These are phyloP conservation scores for Coffea canephora DNA, from an alignment of 257 asterid genomes.

Conservation along the genomic window DNA sequence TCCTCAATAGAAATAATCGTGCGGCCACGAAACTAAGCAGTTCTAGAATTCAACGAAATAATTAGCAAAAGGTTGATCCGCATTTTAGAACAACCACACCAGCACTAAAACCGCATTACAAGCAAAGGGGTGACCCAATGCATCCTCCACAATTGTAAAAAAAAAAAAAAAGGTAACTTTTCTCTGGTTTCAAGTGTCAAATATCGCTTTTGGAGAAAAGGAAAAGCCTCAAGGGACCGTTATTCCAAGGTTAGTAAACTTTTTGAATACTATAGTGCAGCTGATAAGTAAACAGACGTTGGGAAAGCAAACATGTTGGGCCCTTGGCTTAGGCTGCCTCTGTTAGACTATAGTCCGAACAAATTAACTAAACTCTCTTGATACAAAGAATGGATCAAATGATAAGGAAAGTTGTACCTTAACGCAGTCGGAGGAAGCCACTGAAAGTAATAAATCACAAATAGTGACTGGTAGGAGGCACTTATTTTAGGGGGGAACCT, in stretches of 20 bases:
- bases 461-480: too few relatives aligned
- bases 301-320: not conserved
- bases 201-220: not conserved
- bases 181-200: not conserved
- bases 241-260: not conserved
- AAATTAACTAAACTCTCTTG: too few relatives aligned
- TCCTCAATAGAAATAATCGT: not conserved
- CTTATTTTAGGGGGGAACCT: too few relatives aligned
- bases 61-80: not conserved
- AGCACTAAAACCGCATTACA: not conserved
- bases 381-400: too few relatives aligned
- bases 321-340: not conserved
- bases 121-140: slow-evolving; percentile 1
- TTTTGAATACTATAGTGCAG: not conserved
- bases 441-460: too few relatives aligned
- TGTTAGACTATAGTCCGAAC: not conserved
- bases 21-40: not conserved
- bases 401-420: not conserved
- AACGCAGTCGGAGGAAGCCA: too few relatives aligned
- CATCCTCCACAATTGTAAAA: not conserved
- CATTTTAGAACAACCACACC: not conserved
- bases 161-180: not conserved
- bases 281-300: not conserved
- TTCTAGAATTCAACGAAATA: not conserved
- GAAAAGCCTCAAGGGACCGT: not conserved